phyloP scores from a whole-genome alignment of 208 protist species.

The Acanthamoeba castellanii region DNA sequence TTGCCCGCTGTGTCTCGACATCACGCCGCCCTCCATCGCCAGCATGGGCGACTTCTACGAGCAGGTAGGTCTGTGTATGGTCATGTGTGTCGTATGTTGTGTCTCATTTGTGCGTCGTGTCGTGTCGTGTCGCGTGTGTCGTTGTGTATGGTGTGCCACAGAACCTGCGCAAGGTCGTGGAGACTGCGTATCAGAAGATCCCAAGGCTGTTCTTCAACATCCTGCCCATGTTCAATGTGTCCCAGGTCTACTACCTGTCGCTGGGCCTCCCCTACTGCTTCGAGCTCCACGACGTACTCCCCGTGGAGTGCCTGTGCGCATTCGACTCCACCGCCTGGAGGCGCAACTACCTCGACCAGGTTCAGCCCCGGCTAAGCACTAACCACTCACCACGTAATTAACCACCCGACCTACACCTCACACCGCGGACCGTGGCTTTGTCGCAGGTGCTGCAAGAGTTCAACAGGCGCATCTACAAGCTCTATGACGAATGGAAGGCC shows the following conservation, averaged over 20 bases:
- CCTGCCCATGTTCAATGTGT: constrained; percentile 57
- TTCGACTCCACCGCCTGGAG: constrained; percentile 30
- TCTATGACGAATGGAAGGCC: constrained; percentile 62
- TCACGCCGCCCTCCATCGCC: background rate
- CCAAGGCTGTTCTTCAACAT: constrained; percentile 45
- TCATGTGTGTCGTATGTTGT: too few relatives aligned
- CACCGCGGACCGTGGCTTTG: too few relatives aligned
- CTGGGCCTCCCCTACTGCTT: background rate
- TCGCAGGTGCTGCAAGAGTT: constrained; percentile 1
- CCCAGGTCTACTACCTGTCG: constrained; percentile 24
- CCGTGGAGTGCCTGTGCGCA: constrained; percentile 38
- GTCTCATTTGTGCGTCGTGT: too few relatives aligned
- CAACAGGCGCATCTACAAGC: constrained; percentile 51
- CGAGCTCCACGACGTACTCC: background rate
- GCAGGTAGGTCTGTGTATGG: background rate
- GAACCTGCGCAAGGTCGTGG: background rate
- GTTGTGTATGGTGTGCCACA: background rate
- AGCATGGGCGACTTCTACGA: constrained; percentile 10
- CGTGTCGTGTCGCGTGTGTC: background rate
- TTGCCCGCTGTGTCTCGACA: background rate
- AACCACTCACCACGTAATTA: background rate
- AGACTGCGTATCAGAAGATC: background rate
- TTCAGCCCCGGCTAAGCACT: background rate
- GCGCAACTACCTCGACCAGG: background rate
- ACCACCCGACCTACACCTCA: background rate